Evolutionary conservation across 768 basidiomycete species (phyloP), one percentile per base, ranked within the genome.

Genomic region (Lentinula boryana): DNA sequence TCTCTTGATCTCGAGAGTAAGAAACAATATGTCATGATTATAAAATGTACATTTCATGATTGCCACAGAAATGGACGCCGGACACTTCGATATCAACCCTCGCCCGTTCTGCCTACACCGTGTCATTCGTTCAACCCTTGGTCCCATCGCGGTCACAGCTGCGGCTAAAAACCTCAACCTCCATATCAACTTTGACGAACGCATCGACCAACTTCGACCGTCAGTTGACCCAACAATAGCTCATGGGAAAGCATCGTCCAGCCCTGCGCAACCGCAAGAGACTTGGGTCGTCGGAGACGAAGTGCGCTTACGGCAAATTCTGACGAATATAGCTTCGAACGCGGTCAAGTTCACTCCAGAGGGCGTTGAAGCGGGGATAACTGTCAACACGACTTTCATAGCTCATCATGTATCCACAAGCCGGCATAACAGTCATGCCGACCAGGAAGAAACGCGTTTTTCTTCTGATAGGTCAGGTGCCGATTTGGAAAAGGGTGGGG

Each of bases 211-310:
- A 44, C 63, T 63, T 21, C 56, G 51, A 56, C 50, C 41, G 2
- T 35, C 43, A 13, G 27, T 43, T 31, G 31, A 33, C 15, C 58
- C 48, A 5, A 27, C 10, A 4, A 1, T 9, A 16, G 4, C 9
- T 5, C 7, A 44, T 44, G 43, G 43, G 4, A 12, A 12, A 3
- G 55, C 10, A 4, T 32, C 32, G 15, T n/a, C 38, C 5, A 35
- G 44, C 31, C 43, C n/a, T 31, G 38, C 10, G 3, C n/a, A 56
- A 6, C 13, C 32, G 18, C 31, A 9, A 32, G 59, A 52, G 33
- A 63, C 67, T 0, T 68, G 67, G 74, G 77, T 79, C 46, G 66
- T 78, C 13, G 77, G 77, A 23, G 75, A 76, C 63, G 78, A 79
- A 63, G 73, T 78, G 67, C 68, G 78, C 1, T 60, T 77, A 60